Evolutionary conservation across 768 basidiomycete genomes (phyloP).

Genomic region (Leccinum rimulosum): DNA sequence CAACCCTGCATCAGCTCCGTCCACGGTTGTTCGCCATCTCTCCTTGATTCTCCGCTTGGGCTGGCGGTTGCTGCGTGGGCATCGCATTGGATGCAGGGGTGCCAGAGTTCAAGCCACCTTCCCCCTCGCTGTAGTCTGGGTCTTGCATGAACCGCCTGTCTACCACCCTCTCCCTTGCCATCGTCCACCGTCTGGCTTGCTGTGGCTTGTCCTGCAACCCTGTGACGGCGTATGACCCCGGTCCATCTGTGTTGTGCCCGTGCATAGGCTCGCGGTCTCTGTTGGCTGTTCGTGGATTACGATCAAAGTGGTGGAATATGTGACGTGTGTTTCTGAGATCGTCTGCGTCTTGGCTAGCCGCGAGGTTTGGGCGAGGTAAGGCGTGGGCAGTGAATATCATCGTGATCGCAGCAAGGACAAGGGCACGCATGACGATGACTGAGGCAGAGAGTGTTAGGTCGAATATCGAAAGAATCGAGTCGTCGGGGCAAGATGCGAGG

Average conservation of each 20-base stretch:
- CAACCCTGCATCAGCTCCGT: conserved; percentile 1
- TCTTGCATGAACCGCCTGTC: conserved; percentile 19
- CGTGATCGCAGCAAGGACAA: conserved; percentile 24
- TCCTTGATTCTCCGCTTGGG: conserved; percentile 4
- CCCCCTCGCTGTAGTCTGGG: conserved; percentile 29
- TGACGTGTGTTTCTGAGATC: conserved; percentile 21
- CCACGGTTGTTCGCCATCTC: conserved; percentile 6
- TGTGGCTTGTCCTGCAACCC: background rate
- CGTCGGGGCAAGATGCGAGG: background rate
- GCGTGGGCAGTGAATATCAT: conserved; percentile 19
- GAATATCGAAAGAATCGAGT: conserved; percentile 4
- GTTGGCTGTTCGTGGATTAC: conserved; percentile 25
- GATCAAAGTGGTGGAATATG: conserved; percentile 31
- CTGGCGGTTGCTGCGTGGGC: conserved; percentile 11
- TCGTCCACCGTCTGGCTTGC: background rate
- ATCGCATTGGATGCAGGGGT: conserved; percentile 12
- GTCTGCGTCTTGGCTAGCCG: conserved; percentile 12
- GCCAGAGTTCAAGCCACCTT: conserved; percentile 3
- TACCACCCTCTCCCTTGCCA: background rate
- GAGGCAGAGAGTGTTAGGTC: conserved; percentile 8
- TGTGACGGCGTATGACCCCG: background rate
- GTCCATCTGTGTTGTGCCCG: background rate
- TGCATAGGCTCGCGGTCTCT: background rate
- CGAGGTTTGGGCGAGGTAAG: conserved; percentile 25
- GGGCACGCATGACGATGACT: conserved; percentile 28